Percentiles rank a stretch among this genome's conserved stretches.
These are phyloP conservation scores for Abelmoschus esculentus DNA, from an alignment of 345 rosid genomes.

Conservation along the genomic window DNA sequence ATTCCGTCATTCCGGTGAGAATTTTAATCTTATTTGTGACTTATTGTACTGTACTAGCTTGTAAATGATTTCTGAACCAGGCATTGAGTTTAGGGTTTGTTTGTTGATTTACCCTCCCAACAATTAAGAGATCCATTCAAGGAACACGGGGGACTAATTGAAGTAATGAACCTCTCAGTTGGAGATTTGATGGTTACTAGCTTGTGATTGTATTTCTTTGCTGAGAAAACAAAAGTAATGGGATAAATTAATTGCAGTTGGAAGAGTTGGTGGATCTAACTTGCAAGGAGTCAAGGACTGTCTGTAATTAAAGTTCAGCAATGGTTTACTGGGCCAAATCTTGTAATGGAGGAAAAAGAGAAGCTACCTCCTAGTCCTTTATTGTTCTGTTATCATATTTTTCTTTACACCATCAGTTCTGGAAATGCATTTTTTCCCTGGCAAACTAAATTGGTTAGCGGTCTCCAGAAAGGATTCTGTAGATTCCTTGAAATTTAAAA, in stretches of 20 bases:
- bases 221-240: neutral
- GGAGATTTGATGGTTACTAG: neutral
- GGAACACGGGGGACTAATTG: neutral
- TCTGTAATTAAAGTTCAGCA: neutral
- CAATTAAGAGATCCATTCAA: too few species aligned
- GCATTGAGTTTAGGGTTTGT: too few species aligned
- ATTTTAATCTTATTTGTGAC: neutral
- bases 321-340: conserved; percentile 16
- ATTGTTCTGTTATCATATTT: neutral
- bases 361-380: neutral
- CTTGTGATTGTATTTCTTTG: neutral
- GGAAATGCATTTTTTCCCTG: neutral
- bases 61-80: neutral
- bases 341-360: neutral
- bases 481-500: neutral
- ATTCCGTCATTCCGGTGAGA: neutral
- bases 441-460: neutral
- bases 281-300: neutral
- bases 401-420: neutral
- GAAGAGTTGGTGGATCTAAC: neutral
- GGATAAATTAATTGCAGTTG: neutral
- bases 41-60: neutral
- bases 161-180: neutral
- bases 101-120: too few species aligned
- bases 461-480: neutral